These are phyloP conservation scores for Xylaria bambusicola DNA, from an alignment of 495 filamentous ascomycete species.

Conservation along the genomic window DNA sequence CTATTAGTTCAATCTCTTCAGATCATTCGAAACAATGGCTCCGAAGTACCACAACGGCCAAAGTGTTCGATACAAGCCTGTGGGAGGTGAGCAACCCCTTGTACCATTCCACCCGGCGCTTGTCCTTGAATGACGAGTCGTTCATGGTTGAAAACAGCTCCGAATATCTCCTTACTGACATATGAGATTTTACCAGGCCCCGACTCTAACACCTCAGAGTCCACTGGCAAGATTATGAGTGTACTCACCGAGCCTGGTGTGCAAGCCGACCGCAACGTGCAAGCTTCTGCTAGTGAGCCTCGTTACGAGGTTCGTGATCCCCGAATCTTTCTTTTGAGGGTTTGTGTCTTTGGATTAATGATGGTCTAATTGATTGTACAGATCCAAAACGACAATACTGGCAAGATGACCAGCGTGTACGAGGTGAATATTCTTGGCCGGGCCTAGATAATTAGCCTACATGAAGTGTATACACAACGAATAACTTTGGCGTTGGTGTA, in stretches of 20 bases:
- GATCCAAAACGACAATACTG: conserved; percentile 48
- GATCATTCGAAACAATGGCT: conserved; percentile 12
- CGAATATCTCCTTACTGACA: background rate
- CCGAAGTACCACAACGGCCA: conserved; percentile 33
- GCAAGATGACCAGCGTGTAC: conserved; percentile 42
- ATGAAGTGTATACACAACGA: background rate
- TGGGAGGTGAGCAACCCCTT: conserved; percentile 38
- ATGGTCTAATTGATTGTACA: conserved; percentile 13
- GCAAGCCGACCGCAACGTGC: conserved; percentile 44
- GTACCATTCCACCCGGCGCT: no score
- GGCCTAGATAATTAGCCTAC: conserved; percentile 18
- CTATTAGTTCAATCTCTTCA: background rate
- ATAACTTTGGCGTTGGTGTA: no score
- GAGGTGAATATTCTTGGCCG: conserved; percentile 44
- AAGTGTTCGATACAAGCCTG: conserved; percentile 44
- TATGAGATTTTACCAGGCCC: conserved; percentile 27
- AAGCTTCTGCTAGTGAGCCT: conserved; percentile 39
- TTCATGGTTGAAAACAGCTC: background rate
- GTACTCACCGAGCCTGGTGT: conserved; percentile 43
- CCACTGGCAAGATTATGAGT: conserved; percentile 39
- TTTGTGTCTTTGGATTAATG: no score
- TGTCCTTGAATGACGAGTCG: no score
- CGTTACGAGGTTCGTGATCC: conserved; percentile 43
- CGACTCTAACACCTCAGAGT: conserved; percentile 26
- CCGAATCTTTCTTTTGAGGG: no score